A percentile compares a stretch with the other conserved stretches of the same genome.
phyloP scores from a whole-genome alignment of 768 basidiomycete species.

The Butyriboletus loyo region DNA sequence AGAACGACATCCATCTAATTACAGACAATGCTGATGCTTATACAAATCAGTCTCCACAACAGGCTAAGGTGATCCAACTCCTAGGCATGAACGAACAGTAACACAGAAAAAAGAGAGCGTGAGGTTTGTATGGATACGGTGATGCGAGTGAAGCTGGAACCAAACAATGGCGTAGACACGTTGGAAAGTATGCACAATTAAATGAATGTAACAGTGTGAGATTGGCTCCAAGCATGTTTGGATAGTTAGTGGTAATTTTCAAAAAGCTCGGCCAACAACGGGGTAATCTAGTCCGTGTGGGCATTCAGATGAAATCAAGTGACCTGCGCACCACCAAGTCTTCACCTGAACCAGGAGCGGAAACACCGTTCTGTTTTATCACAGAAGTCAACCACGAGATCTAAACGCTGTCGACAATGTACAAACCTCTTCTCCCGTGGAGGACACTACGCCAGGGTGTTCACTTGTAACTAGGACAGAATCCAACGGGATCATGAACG shows the following conservation, averaged over 20 bases:
- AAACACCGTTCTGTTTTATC: not conserved
- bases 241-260: not conserved
- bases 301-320: not conserved
- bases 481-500: too few relatives aligned
- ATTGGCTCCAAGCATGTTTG: not conserved
- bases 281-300: slow-evolving; percentile 4
- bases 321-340: slow-evolving; percentile 5
- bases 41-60: not conserved
- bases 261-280: slow-evolving; percentile 5
- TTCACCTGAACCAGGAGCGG: not conserved
- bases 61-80: not conserved
- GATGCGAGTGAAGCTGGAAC: not conserved
- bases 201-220: not conserved
- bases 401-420: too few relatives aligned
- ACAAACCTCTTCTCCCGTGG: too few relatives aligned
- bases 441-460: too few relatives aligned
- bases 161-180: not conserved
- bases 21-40: slow-evolving; percentile 1
- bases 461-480: too few relatives aligned
- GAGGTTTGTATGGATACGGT: not conserved
- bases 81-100: not conserved
- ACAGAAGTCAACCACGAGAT: not conserved
- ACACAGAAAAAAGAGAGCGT: not conserved
- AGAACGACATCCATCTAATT: not conserved
- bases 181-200: not conserved